Conservation (phyloP, 129 eudicot genomes). For the Gnaphalium uliginosum region DNA sequence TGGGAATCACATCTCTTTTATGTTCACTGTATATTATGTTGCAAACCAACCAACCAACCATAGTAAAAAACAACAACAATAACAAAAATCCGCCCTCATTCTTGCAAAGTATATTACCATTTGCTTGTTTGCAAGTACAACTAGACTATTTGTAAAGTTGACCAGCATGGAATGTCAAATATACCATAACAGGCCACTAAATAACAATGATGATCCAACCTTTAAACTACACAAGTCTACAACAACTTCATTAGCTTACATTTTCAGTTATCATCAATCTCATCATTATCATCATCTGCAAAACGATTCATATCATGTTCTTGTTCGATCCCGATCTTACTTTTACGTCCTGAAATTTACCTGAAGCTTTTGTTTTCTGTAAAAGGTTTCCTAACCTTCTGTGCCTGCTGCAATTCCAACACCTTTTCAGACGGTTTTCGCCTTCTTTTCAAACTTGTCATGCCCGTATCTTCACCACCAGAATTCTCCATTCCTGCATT, state of each 20-base stretch:
- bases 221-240: background rate
- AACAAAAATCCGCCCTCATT: background rate
- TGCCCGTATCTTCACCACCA: conserved; percentile 72
- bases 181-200: background rate
- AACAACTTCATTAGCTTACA: background rate
- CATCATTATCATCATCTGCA: background rate
- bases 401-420: conserved; percentile 33
- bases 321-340: background rate
- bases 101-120: background rate
- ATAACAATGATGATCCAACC: background rate
- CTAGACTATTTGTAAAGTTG: background rate
- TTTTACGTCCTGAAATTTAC: background rate
- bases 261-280: background rate
- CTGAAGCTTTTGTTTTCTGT: background rate
- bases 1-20: too few species aligned
- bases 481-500: conserved; percentile 30
- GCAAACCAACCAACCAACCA: too few species aligned
- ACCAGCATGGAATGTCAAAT: background rate
- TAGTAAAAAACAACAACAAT: conserved; percentile 24
- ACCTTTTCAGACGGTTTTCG: conserved; percentile 88
- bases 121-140: background rate
- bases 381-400: background rate
- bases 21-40: too few species aligned
- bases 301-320: background rate
- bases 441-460: conserved; percentile 58